A percentile compares a stretch with the other conserved stretches of the same genome.
Conservation (phyloP, 495 filamentous ascomycete genomes). For the Annulohypoxylon nitens region DNA sequence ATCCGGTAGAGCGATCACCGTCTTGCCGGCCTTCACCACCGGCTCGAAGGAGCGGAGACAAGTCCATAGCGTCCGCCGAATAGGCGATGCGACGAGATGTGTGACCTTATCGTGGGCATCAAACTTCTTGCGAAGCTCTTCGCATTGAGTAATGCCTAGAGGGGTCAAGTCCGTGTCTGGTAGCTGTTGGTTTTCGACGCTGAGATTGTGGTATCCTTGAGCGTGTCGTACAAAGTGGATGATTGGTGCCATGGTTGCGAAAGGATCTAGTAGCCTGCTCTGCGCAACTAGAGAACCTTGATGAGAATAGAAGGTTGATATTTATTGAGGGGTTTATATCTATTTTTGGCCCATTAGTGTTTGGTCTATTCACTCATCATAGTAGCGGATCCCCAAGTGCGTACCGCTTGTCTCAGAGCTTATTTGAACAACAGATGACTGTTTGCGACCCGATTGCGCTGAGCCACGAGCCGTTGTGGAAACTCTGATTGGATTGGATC, state of each 20-base stretch:
- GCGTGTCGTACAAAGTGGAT: conserved; percentile 69
- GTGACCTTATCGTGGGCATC: conserved; percentile 73
- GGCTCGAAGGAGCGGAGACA: conserved; percentile 77
- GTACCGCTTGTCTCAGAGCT: conserved; percentile 24
- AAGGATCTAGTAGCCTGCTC: conserved; percentile 2
- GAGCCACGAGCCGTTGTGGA: conserved; percentile 28
- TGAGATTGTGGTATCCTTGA: conserved; percentile 86
- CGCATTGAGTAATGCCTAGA: conserved; percentile 82
- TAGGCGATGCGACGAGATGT: conserved; percentile 83
- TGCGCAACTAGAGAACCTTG: background rate
- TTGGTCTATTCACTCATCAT: background rate
- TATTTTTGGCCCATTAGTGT: conserved; percentile 13
- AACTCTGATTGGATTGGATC: conserved; percentile 37
- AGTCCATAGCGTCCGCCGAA: conserved; percentile 87
- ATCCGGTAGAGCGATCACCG: conserved; percentile 78
- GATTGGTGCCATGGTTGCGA: conserved; percentile 55
- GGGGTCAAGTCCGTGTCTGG: conserved; percentile 83
- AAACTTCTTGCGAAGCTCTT: conserved; percentile 70
- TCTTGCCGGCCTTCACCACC: conserved; percentile 53
- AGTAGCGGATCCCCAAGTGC: conserved; percentile 12
- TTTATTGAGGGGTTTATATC: background rate
- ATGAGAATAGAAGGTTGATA: background rate
- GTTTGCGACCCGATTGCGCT: conserved; percentile 39
- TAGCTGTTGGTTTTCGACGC: conserved; percentile 74
- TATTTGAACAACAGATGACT: conserved; percentile 30